Percentiles rank a stretch among this genome's conserved stretches.
Conservation (phyloP, 345 rosid species). For the Eucalyptus albens region DNA sequence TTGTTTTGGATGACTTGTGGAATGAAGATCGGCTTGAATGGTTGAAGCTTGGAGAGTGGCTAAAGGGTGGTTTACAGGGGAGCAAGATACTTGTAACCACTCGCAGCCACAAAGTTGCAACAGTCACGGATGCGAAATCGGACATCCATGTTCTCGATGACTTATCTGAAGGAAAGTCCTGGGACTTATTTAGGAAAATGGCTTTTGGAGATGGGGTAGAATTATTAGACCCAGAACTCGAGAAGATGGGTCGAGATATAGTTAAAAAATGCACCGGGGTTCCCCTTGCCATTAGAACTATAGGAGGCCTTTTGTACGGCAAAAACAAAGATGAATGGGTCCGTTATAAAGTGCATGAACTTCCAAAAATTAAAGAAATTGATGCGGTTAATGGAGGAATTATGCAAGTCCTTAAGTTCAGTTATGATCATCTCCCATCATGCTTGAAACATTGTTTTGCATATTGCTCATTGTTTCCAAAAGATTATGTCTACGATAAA, state of each 20-base stretch:
- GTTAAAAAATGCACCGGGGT: neutral
- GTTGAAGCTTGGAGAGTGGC: neutral
- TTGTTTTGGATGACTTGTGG: neutral
- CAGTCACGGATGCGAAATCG: fast-evolving
- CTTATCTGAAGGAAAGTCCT: fast-evolving
- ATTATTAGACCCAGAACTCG: neutral
- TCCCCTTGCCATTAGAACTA: neutral
- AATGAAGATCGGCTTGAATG: neutral
- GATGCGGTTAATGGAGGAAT: fast-evolving
- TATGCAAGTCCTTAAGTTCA: neutral
- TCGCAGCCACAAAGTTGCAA: fast-evolving
- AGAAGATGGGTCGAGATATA: neutral
- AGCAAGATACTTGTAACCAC: neutral
- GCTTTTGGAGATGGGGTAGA: neutral
- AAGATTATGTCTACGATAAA: neutral
- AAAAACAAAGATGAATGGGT: fast-evolving
- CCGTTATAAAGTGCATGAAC: neutral
- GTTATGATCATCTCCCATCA: neutral
- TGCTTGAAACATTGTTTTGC: neutral
- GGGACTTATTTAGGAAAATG: neutral
- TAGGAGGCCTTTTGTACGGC: neutral
- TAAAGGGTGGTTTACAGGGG: fast-evolving
- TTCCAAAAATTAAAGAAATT: neutral
- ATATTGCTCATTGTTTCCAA: neutral
- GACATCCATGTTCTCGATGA: fast-evolving